Base-by-base conservation (phyloP, 2,329 filamentous ascomycete genomes). In the Arachnomyces sp. region DNA sequence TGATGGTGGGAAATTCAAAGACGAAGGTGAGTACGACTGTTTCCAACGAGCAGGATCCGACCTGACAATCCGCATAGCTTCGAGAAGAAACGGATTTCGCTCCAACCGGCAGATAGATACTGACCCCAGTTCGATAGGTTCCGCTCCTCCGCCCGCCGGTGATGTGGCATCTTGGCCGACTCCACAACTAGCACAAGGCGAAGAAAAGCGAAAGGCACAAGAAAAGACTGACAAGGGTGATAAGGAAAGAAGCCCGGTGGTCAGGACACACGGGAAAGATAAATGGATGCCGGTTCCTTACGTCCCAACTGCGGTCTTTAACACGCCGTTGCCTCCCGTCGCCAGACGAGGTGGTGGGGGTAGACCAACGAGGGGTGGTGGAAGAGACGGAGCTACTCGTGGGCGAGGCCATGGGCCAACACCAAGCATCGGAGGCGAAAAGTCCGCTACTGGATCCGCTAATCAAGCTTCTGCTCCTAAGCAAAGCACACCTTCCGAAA, bases 161-260 rank as follows among this genome's bases (percentile, higher is more conserved):
- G 89, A 96, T 61, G 74, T 86, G 36, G 70, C 78, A 39, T 80
- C 80, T 14, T 98, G 92, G 92, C 92, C 92, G 12, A 96, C 90
- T 2, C 88, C 88, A 1, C 86, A 95, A 52, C 81, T 74, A 36
- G 83, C 81, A 2, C 78, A 82, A 38, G 80, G 82, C 36, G 87
- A 92, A 51, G 77, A 84, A 46, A 86, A 85, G 65, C 81, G 82
- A 55, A 88, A 86, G 61, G 65, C 72, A 2, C 71, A 78, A 39
- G 74, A 81, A 40, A 86, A 86, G 61, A 67, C 69, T 5, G 66
- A 64, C 39, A 63, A 69, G 25, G 69, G 77, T 9, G 73, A 78
- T 34, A 82, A 86, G 46, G 77, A 81, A 35, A 82, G 84, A 48
- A 78, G 40, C 52, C 72, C 56, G 52, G 61, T 51, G 52, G 77